A percentile compares a stretch with the other conserved stretches of the same genome.
Evolutionary conservation across 176 grass and related monocot species (phyloP).

Genomic region (Oryza officinalis): DNA sequence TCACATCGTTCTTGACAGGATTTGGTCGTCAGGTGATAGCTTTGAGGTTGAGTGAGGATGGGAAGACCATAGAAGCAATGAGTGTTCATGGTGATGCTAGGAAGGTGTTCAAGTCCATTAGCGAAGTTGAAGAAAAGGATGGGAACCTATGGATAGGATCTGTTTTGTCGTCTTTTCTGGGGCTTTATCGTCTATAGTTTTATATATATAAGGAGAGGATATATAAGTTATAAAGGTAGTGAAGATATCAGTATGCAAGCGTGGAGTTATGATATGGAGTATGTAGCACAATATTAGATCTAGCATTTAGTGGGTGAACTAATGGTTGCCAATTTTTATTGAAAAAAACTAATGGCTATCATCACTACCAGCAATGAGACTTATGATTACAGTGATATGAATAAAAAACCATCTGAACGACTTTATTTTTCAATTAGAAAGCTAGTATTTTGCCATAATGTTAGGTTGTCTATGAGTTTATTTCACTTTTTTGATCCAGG

Average conservation of each 20-base stretch:
- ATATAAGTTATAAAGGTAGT: not conserved
- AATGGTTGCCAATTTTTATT: no score
- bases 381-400: no score
- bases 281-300: no score
- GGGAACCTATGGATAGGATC: conserved; percentile 50
- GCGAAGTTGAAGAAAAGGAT: conserved; percentile 55
- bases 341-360: no score
- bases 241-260: not conserved
- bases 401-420: no score
- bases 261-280: not conserved
- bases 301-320: no score
- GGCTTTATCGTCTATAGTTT: conserved; percentile 12
- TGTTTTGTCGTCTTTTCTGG: conserved; percentile 52
- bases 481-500: no score
- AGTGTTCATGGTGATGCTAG: conserved; percentile 5
- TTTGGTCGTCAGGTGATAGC: conserved; percentile 37
- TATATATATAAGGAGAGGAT: not conserved
- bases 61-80: conserved; percentile 21
- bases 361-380: no score
- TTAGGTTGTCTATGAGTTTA: no score
- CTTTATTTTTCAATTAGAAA: no score
- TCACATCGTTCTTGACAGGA: not conserved
- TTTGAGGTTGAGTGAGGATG: conserved; percentile 43
- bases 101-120: conserved; percentile 30
- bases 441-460: no score